Evolutionary conservation across 352 stramenopile species (phyloP), one percentile per base, ranked within the genome.

Genomic region (Phytopythium mirpurense): DNA sequence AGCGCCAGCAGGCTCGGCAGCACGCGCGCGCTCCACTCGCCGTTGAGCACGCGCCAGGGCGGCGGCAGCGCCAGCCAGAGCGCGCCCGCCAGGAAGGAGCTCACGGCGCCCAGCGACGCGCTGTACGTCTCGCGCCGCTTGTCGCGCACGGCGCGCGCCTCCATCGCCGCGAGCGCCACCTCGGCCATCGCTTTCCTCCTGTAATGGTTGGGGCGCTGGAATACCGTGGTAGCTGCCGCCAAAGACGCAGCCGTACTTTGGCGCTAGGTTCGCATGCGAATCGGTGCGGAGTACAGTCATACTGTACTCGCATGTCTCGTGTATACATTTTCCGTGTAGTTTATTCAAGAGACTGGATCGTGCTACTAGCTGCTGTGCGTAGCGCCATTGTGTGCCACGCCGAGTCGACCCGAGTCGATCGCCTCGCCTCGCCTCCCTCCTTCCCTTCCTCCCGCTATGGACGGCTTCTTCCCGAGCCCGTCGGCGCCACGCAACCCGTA

Each of bases 401-500:
- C 21, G 40, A 46, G 31, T 10, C 40, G n/a, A n/a, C n/a, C n/a
- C n/a, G n/a, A n/a, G n/a, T n/a, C n/a, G n/a, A n/a, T n/a, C n/a
- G n/a, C n/a, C n/a, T n/a, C n/a, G n/a, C n/a, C 40, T 19, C 21
- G 32, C 32, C 7, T 5, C 32, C 11, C 32, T 5, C 32, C 32
- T 4, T 2, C 32, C 6, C 32, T 2, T 15, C 32, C 32, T 5
- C 32, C 2, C 32, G 32, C 32, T 10, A 46, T 46, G 40, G 31
- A 27, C 40, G 40, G 40, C 23, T 86, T 90, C 71, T 87, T 88
- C 73, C 68, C 75, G 50, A 79, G 51, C 57, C 73, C 62, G 63
- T 65, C 67, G 42, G 64, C 67, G 56, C 77, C 75, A 59, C 72
- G 73, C 52, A 93, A 93, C 49, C 83, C 79, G 52, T 93, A 90